phyloP scores from a whole-genome alignment of 345 rosid genomes.

The Populus deltoides region DNA sequence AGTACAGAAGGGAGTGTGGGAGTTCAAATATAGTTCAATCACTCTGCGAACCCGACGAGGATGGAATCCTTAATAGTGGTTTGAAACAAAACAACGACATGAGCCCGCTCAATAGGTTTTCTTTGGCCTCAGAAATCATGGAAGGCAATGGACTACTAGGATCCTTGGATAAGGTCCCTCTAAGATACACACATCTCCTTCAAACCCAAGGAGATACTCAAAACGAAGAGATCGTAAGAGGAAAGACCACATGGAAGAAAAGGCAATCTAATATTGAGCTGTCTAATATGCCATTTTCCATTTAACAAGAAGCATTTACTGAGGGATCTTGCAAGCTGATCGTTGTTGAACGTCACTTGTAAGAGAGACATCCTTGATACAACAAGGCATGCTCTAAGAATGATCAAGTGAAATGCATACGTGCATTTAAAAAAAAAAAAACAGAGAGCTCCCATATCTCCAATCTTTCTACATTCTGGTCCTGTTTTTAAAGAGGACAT shows the following conservation, averaged over 20 bases:
- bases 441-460: neutral
- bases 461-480: neutral
- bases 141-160: slow-evolving; percentile 42
- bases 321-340: neutral
- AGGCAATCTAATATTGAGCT: slow-evolving; percentile 20
- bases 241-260: slow-evolving; percentile 55
- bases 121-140: slow-evolving; percentile 43
- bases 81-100: slow-evolving; percentile 15
- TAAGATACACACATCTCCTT: slow-evolving; percentile 54
- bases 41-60: slow-evolving; percentile 53
- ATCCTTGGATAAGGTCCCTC: slow-evolving; percentile 26
- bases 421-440: neutral
- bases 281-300: slow-evolving; percentile 22
- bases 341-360: neutral
- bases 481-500: neutral
- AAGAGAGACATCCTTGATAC: neutral
- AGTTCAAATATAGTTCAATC: slow-evolving; percentile 57
- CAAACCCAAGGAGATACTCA: slow-evolving; percentile 28
- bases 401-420: neutral
- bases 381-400: neutral
- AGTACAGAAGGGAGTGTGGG: slow-evolving; percentile 61
- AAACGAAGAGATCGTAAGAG: slow-evolving; percentile 57
- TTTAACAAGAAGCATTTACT: neutral
- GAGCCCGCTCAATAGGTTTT: slow-evolving; percentile 31
- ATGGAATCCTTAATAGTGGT: slow-evolving; percentile 26